Percentiles rank a stretch among this genome's conserved stretches.
Conservation (phyloP, 2,329 filamentous ascomycete species). For the Sporothrix humicola region DNA sequence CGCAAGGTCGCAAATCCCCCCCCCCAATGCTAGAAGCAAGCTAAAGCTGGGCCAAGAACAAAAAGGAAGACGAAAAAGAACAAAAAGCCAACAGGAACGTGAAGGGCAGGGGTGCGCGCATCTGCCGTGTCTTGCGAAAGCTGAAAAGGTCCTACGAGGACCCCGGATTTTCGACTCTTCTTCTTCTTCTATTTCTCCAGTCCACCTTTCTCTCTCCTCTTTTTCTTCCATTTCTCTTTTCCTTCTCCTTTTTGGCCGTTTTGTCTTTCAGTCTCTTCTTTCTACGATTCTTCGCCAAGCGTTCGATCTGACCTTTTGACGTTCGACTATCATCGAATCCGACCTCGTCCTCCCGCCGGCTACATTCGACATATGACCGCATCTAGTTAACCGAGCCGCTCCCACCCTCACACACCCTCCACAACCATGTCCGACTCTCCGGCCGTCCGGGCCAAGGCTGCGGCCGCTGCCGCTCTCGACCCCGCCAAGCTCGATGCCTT, state of each 20-base stretch:
- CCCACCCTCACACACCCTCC: not conserved
- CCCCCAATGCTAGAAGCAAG: not conserved
- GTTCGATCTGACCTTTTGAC: not conserved
- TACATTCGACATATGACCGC: not conserved
- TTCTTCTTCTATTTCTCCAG: not conserved
- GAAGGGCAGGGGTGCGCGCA: constrained; percentile 15
- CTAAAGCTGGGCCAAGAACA: not conserved
- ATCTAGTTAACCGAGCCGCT: not conserved
- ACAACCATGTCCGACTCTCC: constrained; percentile 37
- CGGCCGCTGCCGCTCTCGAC: constrained; percentile 36
- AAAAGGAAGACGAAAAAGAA: constrained; percentile 22
- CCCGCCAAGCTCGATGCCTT: constrained; percentile 57
- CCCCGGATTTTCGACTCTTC: not conserved
- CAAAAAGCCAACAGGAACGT: constrained; percentile 3
- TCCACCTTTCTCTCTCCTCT: not conserved
- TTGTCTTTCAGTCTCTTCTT: not conserved
- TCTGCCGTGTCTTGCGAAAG: constrained; percentile 20
- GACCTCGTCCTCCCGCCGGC: not conserved
- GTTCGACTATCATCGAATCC: not conserved
- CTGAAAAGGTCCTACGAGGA: constrained; percentile 21
- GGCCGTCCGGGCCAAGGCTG: constrained; percentile 33
- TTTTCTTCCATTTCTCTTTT: not conserved
- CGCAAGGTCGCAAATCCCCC: too few relatives aligned
- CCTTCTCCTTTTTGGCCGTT: not conserved
- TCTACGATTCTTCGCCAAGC: not conserved